Base-by-base conservation (phyloP, 2,329 filamentous ascomycete genomes). In the Whalleya microplaca region DNA sequence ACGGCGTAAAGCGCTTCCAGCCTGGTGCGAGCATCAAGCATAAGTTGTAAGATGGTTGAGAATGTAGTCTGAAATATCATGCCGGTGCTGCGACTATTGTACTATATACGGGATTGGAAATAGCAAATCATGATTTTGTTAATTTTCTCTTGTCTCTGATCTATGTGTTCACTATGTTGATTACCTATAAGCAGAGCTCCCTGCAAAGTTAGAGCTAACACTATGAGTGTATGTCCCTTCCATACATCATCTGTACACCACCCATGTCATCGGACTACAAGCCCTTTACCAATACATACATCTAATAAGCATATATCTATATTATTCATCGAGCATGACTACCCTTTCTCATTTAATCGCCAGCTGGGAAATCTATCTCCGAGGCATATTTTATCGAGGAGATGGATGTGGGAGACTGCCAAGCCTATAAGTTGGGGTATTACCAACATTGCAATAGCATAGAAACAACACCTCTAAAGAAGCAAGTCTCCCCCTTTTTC, bases 21-120 rank as follows among this genome's bases (percentile, higher is more conserved):
- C 79, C 82, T 16, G 84, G 84, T 23, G 71, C 78, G 21, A 79
- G 76, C 62, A 85, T 86, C 66, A 72, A 71, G 49, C 68, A 78
- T 40, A 82, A 78, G 72, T 64, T 84, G 65, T 84, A 75, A 68
- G 48, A 48, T 53, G 42, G 21, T 23, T 29, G 42, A 21, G 19
- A 18, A 42, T 41, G 32, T 3, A 37, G 14, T 12, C 14, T 3
- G 5, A 7, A 37, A 37, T 12, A 37, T 37, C 29, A 42, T 18
- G 43, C 51, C 41, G 41, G 37, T 48, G 14, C 20, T 37, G 20
- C 16, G 47, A 27, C 27, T 49, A 53, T 12, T n/a, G 19, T 57
- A 45, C 5, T 18, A 23, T 37, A 41, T 45, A 7, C 10, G 32
- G 3, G 32, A 14, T 37, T 37, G 32, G 32, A 12, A 16, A 37